Percentiles rank a stretch among this genome's conserved stretches.
Conservation (phyloP, 108 stramenopile species). For the Pseudonitzschia multistriata region DNA sequence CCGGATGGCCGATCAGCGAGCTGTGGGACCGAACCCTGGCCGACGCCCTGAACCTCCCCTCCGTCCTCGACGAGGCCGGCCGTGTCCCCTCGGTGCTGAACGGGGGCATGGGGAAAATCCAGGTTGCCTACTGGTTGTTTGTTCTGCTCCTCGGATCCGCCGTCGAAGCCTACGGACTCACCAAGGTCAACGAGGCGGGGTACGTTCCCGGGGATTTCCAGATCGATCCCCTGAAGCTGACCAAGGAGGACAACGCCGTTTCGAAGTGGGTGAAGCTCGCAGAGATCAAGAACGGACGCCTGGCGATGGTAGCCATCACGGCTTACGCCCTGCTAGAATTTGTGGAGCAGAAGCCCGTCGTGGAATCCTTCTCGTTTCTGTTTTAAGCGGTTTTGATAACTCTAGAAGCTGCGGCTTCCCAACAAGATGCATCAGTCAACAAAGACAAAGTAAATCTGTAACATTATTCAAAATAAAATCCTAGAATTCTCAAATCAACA, state of each 20-base stretch:
- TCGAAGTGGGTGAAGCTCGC: conserved; percentile 67
- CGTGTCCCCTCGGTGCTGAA: conserved; percentile 82
- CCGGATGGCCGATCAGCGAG: conserved; percentile 86
- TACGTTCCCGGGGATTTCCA: conserved; percentile 78
- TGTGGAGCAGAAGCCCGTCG: conserved; percentile 66
- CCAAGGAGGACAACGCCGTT: conserved; percentile 56
- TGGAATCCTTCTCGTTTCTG: conserved; percentile 19
- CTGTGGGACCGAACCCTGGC: conserved; percentile 81
- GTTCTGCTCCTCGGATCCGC: conserved; percentile 60
- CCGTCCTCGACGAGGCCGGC: conserved; percentile 56
- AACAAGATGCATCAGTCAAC: no score
- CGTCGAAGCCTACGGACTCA: conserved; percentile 69
- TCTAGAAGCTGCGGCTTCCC: no score
- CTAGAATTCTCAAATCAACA: no score
- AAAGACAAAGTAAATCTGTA: no score
- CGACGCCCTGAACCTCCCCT: conserved; percentile 39
- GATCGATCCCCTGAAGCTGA: conserved; percentile 78
- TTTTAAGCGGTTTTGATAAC: background rate
- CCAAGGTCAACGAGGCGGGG: conserved; percentile 32
- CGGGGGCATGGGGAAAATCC: conserved; percentile 84
- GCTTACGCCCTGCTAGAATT: conserved; percentile 83
- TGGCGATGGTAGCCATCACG: conserved; percentile 90
- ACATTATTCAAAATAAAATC: no score
- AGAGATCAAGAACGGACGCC: conserved; percentile 91
- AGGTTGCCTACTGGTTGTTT: conserved; percentile 79